Percentiles rank a stretch among this genome's conserved stretches.
phyloP scores from a whole-genome alignment of 441 rosid species.

The Cnidoscolus chayamansa region DNA sequence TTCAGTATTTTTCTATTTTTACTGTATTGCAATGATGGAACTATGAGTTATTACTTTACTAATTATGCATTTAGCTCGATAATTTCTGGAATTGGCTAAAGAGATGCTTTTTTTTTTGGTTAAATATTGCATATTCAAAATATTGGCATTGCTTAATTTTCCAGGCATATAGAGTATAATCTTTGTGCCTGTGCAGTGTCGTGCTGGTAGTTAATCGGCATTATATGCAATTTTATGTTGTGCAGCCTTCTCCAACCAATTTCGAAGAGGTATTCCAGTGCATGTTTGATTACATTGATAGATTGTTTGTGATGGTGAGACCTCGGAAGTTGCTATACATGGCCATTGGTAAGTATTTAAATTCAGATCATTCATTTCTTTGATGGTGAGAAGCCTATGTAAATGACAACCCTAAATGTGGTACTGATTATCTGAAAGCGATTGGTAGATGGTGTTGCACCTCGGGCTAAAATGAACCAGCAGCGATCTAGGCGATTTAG shows the following conservation, averaged over 20 bases:
- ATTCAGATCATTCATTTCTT: not conserved
- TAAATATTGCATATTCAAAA: not conserved
- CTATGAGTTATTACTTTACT: not conserved
- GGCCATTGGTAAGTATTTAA: conserved; percentile 69
- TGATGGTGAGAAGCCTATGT: not conserved
- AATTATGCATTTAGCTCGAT: not conserved
- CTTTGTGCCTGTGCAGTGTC: not conserved
- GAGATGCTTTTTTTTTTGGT: not conserved
- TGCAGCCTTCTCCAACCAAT: conserved; percentile 83
- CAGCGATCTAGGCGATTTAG: conserved; percentile 90
- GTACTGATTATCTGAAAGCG: conserved; percentile 25
- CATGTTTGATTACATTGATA: conserved; percentile 87
- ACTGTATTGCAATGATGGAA: not conserved
- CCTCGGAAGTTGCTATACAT: conserved; percentile 76
- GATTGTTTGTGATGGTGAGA: conserved; percentile 83
- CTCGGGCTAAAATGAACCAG: conserved; percentile 94
- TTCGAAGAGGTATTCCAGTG: conserved; percentile 78
- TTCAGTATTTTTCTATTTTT: not conserved
- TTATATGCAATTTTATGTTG: not conserved
- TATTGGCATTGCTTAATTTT: not conserved
- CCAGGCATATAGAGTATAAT: not conserved
- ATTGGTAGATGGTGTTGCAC: conserved; percentile 85
- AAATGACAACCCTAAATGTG: not conserved
- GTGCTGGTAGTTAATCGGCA: not conserved
- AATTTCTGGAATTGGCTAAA: not conserved